Base-by-base conservation (phyloP, 1,284 basidiomycete genomes). In the Omphalotus olearius region DNA sequence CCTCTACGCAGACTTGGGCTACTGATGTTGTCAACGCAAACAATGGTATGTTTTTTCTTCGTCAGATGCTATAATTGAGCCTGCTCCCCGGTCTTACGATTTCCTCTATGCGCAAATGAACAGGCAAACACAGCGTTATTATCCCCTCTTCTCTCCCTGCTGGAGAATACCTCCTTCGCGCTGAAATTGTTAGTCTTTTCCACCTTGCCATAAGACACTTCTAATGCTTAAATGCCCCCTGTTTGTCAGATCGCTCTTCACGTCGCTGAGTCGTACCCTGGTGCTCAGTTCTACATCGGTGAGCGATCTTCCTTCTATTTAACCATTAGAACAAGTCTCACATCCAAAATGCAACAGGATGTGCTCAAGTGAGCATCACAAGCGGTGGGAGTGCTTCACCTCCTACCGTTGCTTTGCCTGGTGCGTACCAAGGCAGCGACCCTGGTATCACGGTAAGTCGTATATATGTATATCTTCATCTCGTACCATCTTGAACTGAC, bases 261-360 rank as follows among this genome's bases (percentile, higher is more conserved):
- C 43, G 57, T 55, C 17, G 67, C 67, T n/a, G 51, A 14, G 6
- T 13, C 28, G 13, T 76, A 78, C 60, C 76, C 76, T 28, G 79
- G 78, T 42, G 78, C 79, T 39, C 78, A 80, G 55, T 63, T 80
- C 61, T 78, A 77, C 52, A 69, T 75, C 51, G 41, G 69, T 57
- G 11, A 18, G 30, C 30, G 7, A 9, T 9, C 30, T 10, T 2
- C 9, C 30, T 13, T 33, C 13, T 33, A 4, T 9, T 9, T 33
- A 10, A 4, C 30, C 9, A 9, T 33, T 7, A 13, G 13, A 13
- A 10, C 7, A 13, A 33, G 2, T 68, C 69, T 52, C 68, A 69
- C 55, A 64, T 68, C 39, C 7, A 10, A 10, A 13, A 33, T 13
- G 2, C 30, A n/a, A 13, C 13, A 33, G 65, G 61, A 58, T 70